Conservation (phyloP, 1,284 basidiomycete species). For the Puccinia coronata region DNA sequence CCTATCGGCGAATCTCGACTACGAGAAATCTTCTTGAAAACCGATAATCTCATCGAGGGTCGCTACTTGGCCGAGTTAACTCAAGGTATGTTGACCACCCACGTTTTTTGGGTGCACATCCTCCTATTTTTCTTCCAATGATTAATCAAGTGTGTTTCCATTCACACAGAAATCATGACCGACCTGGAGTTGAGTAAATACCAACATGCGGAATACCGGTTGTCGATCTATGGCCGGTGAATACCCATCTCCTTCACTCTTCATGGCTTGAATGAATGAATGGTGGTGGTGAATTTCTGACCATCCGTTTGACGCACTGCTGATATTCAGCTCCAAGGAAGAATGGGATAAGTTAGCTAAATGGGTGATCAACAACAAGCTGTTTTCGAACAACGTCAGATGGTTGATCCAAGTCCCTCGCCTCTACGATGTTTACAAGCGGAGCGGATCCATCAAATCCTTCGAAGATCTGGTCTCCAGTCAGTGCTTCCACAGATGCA, state of each 20-base stretch:
- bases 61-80: slow-evolving; percentile 94
- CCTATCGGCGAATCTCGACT: slow-evolving; percentile 92
- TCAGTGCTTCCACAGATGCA: slow-evolving; percentile 61
- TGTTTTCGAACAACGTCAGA: slow-evolving; percentile 93
- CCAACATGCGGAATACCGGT: slow-evolving; percentile 84
- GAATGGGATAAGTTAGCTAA: slow-evolving; percentile 99
- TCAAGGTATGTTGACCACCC: slow-evolving; percentile 66
- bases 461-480: slow-evolving; percentile 90
- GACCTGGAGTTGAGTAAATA: slow-evolving; percentile 99
- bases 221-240: slow-evolving; percentile 85
- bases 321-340: slow-evolving; percentile 60
- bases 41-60: slow-evolving; percentile 89
- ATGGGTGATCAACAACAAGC: slow-evolving; percentile 92
- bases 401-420: slow-evolving; percentile 98
- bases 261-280: not conserved
- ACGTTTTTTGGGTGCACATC: too few species aligned
- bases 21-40: slow-evolving; percentile 97
- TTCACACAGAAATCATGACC: slow-evolving; percentile 77
- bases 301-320: not conserved
- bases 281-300: not conserved
- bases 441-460: slow-evolving; percentile 76
- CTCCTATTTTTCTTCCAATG: too few species aligned
- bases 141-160: slow-evolving; percentile 2
- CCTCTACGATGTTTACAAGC: slow-evolving; percentile 94
- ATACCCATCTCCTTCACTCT: slow-evolving; percentile 39